Base-by-base conservation (phyloP, 176 grass and related monocot species). In the Tillandsia leiboldiana region DNA sequence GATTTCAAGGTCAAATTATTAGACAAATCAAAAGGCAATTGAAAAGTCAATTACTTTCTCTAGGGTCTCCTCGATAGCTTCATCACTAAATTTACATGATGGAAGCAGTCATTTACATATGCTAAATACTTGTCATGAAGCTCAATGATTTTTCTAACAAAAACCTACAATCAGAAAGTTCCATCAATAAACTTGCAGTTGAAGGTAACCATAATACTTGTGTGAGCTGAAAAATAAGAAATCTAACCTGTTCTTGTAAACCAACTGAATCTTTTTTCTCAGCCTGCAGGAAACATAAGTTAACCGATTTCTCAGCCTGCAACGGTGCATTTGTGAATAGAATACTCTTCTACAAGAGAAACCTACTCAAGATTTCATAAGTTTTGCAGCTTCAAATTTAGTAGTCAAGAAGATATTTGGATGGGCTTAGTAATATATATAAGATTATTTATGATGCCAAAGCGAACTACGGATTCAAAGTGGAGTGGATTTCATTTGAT, bases 21-120 rank as follows among this genome's bases (percentile, higher is more conserved):
- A 78, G 66, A 14, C 9, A 63, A 8, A 69, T 53, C 20, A 20
- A n/a, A 70, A 42, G 11, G n/a, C 11, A 48, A 9, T 15, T 64
- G 17, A 49, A 17, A 75, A 81, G n/a, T 15, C 0, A 49, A 23
- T 65, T 2, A 99, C 95, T 80, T 99, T 99, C 57, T 99, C 95
- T 79, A 99, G 87, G 8, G 95, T 91, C 83, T 99, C 95, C 75
- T 99, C 90, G 26, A 99, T 94, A 73, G 95, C 95, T 84, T 99
- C 95, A 88, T 99, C 95, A 18, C 90, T 99, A 5, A 94, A 90
- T 65, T 99, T 99, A n/a, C n/a, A n/a, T n/a, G n/a, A n/a, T 90
- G 95, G 58, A 99, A 99, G 82, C 95, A 99, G 49, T 99, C 82
- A 52, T 80, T 85, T 47, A 99, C 90, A 51, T 99, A 94, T 47